Conservation (phyloP, 2,329 filamentous ascomycete species). For the Cladophialophora psammophila region DNA sequence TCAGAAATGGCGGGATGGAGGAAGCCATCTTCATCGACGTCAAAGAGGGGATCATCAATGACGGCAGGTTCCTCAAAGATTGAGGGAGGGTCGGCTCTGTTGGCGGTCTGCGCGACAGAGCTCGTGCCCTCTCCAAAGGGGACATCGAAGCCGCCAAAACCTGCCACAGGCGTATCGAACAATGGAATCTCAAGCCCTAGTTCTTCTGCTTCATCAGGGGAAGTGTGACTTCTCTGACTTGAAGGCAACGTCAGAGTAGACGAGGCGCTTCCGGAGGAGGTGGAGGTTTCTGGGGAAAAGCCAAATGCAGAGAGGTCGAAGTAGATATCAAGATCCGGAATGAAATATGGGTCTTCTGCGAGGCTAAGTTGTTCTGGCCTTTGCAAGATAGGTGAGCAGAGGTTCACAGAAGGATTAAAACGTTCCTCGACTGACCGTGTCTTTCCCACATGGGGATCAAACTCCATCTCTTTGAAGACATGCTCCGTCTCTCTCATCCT, state of each 20-base stretch:
- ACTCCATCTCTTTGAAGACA: slow-evolving; percentile 62
- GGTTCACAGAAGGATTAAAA: neutral
- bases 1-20: slow-evolving; percentile 51
- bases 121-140: slow-evolving; percentile 49
- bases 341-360: slow-evolving; percentile 81
- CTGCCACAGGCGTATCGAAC: slow-evolving; percentile 52
- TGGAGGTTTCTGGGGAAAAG: slow-evolving; percentile 47
- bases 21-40: slow-evolving; percentile 68
- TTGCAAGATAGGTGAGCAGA: slow-evolving; percentile 47
- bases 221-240: slow-evolving; percentile 45
- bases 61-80: slow-evolving; percentile 53
- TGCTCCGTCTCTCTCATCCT: slow-evolving; percentile 74
- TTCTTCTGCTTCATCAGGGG: slow-evolving; percentile 39
- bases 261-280: slow-evolving; percentile 41
- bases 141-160: slow-evolving; percentile 49
- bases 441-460: slow-evolving; percentile 75
- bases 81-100: slow-evolving; percentile 42
- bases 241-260: slow-evolving; percentile 32
- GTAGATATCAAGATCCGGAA: slow-evolving; percentile 69
- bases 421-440: slow-evolving; percentile 65
- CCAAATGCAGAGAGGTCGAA: slow-evolving; percentile 59
- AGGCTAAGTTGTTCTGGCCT: slow-evolving; percentile 80
- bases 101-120: slow-evolving; percentile 46
- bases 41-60: slow-evolving; percentile 63
- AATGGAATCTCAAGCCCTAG: slow-evolving; percentile 58